Evolutionary conservation across 257 asterid genomes (phyloP).

Genomic region (Gentiana dahurica): DNA sequence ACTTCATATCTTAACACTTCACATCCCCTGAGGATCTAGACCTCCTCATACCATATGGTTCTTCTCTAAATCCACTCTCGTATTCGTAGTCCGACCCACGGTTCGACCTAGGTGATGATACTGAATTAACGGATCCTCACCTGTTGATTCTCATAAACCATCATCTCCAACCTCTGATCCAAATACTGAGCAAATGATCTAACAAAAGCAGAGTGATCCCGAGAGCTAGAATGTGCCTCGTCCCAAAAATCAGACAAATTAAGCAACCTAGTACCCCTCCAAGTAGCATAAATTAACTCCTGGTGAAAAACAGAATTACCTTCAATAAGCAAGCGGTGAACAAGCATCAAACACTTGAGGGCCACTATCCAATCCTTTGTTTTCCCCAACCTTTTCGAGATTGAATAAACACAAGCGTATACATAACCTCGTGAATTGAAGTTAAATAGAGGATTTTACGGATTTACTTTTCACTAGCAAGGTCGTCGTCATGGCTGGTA

Average conservation of each 20-base stretch:
- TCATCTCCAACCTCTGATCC: conserved; percentile 67
- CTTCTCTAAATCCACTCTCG: conserved; percentile 33
- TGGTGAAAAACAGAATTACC: conserved; percentile 57
- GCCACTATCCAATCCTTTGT: conserved; percentile 86
- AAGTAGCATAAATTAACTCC: conserved; percentile 58
- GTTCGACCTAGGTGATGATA: conserved; percentile 46
- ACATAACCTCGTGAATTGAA: conserved; percentile 57
- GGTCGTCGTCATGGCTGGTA: conserved; percentile 77
- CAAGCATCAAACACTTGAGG: conserved; percentile 55
- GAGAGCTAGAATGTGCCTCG: conserved; percentile 67
- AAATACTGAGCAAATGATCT: conserved; percentile 50
- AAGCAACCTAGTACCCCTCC: conserved; percentile 58
- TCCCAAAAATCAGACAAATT: conserved; percentile 67
- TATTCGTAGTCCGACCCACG: conserved; percentile 37
- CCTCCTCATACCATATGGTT: conserved; percentile 50
- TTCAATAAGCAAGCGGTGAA: conserved; percentile 56
- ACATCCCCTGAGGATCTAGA: conserved; percentile 66
- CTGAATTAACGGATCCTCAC: conserved; percentile 24
- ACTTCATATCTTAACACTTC: neutral
- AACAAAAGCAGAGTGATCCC: conserved; percentile 78
- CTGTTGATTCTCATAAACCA: conserved; percentile 43
- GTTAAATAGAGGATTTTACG: conserved; percentile 56
- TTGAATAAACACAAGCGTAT: conserved; percentile 43
- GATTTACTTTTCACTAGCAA: conserved; percentile 61
- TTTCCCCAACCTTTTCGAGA: conserved; percentile 55